Conservation (phyloP, 1,284 basidiomycete genomes). For the Cryptococcus hybrid region DNA sequence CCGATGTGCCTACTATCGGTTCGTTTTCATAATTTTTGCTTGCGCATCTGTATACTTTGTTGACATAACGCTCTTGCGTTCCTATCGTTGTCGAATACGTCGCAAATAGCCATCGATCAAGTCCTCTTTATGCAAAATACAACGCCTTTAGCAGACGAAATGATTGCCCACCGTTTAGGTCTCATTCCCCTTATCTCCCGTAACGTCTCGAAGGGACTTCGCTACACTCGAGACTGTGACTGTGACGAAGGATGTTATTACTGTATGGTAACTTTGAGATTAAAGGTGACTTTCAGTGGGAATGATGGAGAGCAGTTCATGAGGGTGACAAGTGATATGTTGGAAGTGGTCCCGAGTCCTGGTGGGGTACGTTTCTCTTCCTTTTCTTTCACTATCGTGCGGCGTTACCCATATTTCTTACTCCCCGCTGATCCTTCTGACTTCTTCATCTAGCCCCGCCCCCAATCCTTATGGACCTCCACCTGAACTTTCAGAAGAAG, state of each 20-base stretch:
- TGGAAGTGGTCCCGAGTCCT: slow-evolving; percentile 43
- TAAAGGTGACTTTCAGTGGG: slow-evolving; percentile 39
- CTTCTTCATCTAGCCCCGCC: slow-evolving; percentile 13
- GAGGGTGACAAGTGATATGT: slow-evolving; percentile 47
- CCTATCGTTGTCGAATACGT: slow-evolving; percentile 2
- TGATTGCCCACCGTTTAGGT: slow-evolving; percentile 92
- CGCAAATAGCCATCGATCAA: slow-evolving; percentile 76
- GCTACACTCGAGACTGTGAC: slow-evolving; percentile 55
- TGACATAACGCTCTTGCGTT: neutral
- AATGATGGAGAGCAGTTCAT: slow-evolving; percentile 30
- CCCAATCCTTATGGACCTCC: slow-evolving; percentile 37
- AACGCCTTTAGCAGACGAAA: slow-evolving; percentile 93
- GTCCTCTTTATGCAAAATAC: slow-evolving; percentile 93
- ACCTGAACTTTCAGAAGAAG: slow-evolving; percentile 39
- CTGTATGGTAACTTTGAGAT: slow-evolving; percentile 47
- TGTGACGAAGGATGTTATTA: slow-evolving; percentile 52
- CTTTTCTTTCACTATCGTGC: neutral
- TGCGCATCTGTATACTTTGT: slow-evolving; percentile 2
- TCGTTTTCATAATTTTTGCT: slow-evolving; percentile 38
- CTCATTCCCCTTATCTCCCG: slow-evolving; percentile 87
- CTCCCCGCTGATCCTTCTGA: neutral
- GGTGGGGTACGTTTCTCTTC: slow-evolving; percentile 21
- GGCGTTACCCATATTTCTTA: neutral
- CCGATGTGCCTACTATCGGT: slow-evolving; percentile 93
- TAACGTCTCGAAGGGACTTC: slow-evolving; percentile 78